Base-by-base conservation (phyloP, 345 rosid species). In the Moringa oleifera region DNA sequence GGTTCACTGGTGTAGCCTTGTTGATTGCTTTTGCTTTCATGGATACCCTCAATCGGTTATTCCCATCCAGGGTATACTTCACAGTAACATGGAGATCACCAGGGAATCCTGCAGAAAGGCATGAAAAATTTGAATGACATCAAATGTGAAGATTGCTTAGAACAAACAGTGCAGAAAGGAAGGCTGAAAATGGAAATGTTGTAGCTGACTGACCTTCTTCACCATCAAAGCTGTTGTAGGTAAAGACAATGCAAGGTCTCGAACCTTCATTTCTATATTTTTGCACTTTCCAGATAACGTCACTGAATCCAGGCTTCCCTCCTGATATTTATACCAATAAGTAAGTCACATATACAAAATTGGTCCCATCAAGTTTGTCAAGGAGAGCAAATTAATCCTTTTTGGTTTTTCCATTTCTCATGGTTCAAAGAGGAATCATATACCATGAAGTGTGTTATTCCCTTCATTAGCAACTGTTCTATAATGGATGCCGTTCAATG, bases 361-460 rank as follows among this genome's bases (percentile, higher is more conserved):
- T 41, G 17, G 17, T 41, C 37, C 11, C 37, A 33, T 33, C 37
- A 33, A 33, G 11, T 4, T 33, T 33, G 37, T 4, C 11, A 33
- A 33, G 11, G 11, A 33, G 11, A 33, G 37, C 37, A 33, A 33
- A 11, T 33, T 33, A 4, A 11, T 33, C 37, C 11, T 33, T 33
- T 41, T 41, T 41, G 6, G 6, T 11, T 11, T 15, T 41, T 41
- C 13, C 47, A 5, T 41, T 41, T 41, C 47, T 41, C 6, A 41
- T 7, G 47, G 47, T 41, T 41, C 6, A 41, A 23, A 28, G 56
- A 60, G 62, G 66, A 49, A 55, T 33, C 36, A 51, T 36, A 24
- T 85, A 88, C 95, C 96, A 60, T 94, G 99, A 66, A 94, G 89
- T 68, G 68, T 85, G 80, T 90, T 90, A 59, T 83, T 81, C 52